Evolutionary conservation across 495 filamentous ascomycete species (phyloP).

Genomic region (Hamigera avellanea): DNA sequence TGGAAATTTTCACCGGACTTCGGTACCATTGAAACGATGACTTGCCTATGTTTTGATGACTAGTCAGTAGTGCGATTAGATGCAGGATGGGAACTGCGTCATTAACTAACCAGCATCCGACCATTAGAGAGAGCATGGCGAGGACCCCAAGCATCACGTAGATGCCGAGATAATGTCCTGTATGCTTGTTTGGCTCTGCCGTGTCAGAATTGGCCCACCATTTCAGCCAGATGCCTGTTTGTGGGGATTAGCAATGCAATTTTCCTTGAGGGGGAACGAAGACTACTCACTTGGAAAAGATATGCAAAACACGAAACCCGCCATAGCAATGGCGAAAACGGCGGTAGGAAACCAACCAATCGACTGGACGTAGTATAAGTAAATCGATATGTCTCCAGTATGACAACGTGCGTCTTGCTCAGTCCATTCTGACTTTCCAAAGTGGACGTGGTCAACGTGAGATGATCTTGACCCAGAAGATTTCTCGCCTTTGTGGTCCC

Average conservation of each 20-base stretch:
- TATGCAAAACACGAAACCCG: slow-evolving; percentile 32
- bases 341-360: slow-evolving; percentile 37
- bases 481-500: slow-evolving; percentile 17
- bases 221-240: slow-evolving; percentile 40
- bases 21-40: slow-evolving; percentile 32
- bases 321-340: slow-evolving; percentile 11
- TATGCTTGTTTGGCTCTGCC: slow-evolving; percentile 22
- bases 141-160: slow-evolving; percentile 40
- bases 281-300: slow-evolving; percentile 26
- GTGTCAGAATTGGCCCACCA: slow-evolving; percentile 41
- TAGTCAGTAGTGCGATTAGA: background rate
- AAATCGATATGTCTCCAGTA: slow-evolving; percentile 44
- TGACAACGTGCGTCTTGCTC: slow-evolving; percentile 17
- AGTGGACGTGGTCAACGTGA: background rate
- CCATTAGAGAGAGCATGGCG: slow-evolving; percentile 29
- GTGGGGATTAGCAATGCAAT: slow-evolving; percentile 1
- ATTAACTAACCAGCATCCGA: slow-evolving; percentile 30
- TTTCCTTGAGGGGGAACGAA: no score
- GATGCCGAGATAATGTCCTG: slow-evolving; percentile 43
- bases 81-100: background rate
- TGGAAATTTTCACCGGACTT: slow-evolving; percentile 40
- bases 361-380: slow-evolving; percentile 45
- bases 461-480: background rate
- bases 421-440: background rate
- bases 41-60: slow-evolving; percentile 1